Percentiles rank a stretch among this genome's conserved stretches.
Conservation (phyloP, 306 rosid species). For the Prunus mira region DNA sequence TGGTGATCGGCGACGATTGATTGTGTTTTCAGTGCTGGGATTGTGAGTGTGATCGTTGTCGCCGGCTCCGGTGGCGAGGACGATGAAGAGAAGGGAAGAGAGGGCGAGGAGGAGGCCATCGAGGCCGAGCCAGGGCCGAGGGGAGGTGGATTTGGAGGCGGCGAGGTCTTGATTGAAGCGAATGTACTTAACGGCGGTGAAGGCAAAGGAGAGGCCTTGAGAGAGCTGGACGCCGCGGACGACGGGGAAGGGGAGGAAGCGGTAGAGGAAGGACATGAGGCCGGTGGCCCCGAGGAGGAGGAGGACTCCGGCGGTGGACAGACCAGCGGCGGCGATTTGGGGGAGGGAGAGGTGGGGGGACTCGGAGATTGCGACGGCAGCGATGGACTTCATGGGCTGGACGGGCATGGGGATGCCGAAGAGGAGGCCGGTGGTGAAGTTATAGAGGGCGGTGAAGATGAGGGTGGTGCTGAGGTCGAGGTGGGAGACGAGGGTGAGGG, state of each 20-base stretch:
- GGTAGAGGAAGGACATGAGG: conserved; percentile 76
- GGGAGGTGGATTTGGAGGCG: conserved; percentile 41
- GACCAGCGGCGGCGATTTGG: conserved; percentile 76
- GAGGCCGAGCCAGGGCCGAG: conserved; percentile 58
- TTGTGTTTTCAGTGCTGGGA: not conserved
- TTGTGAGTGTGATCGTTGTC: conserved; percentile 5
- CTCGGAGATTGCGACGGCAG: conserved; percentile 77
- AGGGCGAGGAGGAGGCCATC: conserved; percentile 64
- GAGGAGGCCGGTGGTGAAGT: conserved; percentile 67
- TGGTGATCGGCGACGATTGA: not conserved
- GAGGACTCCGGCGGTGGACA: conserved; percentile 71
- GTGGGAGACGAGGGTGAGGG: too few relatives aligned
- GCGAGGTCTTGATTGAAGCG: conserved; percentile 56
- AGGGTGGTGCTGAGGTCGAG: too few relatives aligned
- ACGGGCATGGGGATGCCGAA: conserved; percentile 90
- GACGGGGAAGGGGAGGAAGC: conserved; percentile 74
- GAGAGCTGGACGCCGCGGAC: conserved; percentile 91
- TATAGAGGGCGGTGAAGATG: conserved; percentile 38
- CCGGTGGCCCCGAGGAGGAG: conserved; percentile 62
- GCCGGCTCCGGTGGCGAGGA: conserved; percentile 70
- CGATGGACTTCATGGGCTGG: conserved; percentile 94
- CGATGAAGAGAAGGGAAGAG: conserved; percentile 40
- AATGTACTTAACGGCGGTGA: conserved; percentile 72
- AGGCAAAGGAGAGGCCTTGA: conserved; percentile 73
- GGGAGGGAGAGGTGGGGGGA: conserved; percentile 57